Evolutionary conservation across 1,284 basidiomycete species (phyloP).

Genomic region (Naganishia sp.): DNA sequence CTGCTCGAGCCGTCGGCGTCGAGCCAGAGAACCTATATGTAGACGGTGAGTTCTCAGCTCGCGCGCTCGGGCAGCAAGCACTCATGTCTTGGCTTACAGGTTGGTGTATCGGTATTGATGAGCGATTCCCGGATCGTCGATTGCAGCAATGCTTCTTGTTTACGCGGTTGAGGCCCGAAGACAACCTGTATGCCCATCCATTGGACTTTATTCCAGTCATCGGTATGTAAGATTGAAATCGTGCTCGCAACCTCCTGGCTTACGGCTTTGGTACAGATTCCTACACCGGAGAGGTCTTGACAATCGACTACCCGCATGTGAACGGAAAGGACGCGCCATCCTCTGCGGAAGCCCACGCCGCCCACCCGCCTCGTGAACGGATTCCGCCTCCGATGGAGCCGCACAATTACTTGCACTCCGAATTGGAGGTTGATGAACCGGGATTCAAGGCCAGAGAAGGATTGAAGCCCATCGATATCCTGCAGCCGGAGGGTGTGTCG

Average conservation of each 20-base stretch:
- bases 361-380: slow-evolving; percentile 42
- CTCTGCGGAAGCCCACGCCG: slow-evolving; percentile 42
- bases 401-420: slow-evolving; percentile 72
- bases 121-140: slow-evolving; percentile 52
- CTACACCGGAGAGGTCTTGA: slow-evolving; percentile 27
- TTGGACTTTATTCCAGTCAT: slow-evolving; percentile 34
- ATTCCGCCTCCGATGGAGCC: slow-evolving; percentile 53
- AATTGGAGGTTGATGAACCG: slow-evolving; percentile 59
- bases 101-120: slow-evolving; percentile 56
- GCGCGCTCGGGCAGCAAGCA: slow-evolving; percentile 3
- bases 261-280: background rate
- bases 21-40: slow-evolving; percentile 51
- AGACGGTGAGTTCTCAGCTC: slow-evolving; percentile 42
- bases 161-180: slow-evolving; percentile 47
- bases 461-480: slow-evolving; percentile 76
- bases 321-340: slow-evolving; percentile 41
- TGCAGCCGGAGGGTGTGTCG: slow-evolving; percentile 87
- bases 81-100: slow-evolving; percentile 36
- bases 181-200: slow-evolving; percentile 56
- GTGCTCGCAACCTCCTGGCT: too few relatives aligned
- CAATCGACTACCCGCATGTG: slow-evolving; percentile 51
- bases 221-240: slow-evolving; percentile 42
- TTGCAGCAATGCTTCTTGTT: slow-evolving; percentile 56
- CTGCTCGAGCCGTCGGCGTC: slow-evolving; percentile 54
- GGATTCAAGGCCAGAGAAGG: slow-evolving; percentile 65